phyloP scores from a whole-genome alignment of 306 rosid species.

The Geum urbanum region DNA sequence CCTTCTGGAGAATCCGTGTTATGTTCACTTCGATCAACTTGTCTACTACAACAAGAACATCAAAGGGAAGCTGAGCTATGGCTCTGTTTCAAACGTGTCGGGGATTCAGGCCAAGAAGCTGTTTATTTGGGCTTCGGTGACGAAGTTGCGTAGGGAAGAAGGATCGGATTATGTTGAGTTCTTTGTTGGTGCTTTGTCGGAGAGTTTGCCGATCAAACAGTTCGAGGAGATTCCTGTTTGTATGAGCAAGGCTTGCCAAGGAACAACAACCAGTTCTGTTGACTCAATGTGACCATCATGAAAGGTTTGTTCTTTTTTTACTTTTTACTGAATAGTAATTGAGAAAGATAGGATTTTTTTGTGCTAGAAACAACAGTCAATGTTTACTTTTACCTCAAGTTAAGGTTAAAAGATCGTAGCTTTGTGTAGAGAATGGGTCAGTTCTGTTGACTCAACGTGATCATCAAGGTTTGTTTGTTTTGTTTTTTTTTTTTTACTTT shows the following conservation, averaged over 20 bases:
- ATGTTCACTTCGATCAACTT: slow-evolving; percentile 42
- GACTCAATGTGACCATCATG: slow-evolving; percentile 16
- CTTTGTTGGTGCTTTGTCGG: slow-evolving; percentile 53
- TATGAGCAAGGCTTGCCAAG: slow-evolving; percentile 24
- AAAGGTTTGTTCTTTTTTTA: slow-evolving; percentile 16
- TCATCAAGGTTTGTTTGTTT: too few species aligned
- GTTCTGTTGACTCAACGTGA: too few species aligned
- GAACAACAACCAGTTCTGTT: background rate
- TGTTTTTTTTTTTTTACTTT: too few species aligned
- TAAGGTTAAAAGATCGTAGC: background rate
- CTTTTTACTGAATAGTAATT: background rate
- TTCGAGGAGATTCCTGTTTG: slow-evolving; percentile 48
- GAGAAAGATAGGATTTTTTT: background rate
- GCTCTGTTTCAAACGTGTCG: slow-evolving; percentile 47
- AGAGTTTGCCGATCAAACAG: slow-evolving; percentile 43
- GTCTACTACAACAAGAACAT: slow-evolving; percentile 52
- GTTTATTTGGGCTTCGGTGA: slow-evolving; percentile 58
- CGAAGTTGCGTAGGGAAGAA: slow-evolving; percentile 43
- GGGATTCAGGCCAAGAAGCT: slow-evolving; percentile 67
- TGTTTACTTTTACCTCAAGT: background rate
- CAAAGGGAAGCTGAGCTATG: slow-evolving; percentile 45
- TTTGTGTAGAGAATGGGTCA: background rate
- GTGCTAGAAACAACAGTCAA: background rate
- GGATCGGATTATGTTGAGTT: slow-evolving; percentile 42
- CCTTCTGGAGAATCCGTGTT: slow-evolving; percentile 29